A percentile compares a stretch with the other conserved stretches of the same genome.
Conservation (phyloP, 805 yeast genomes). For the Maudiozyma barnettii region DNA sequence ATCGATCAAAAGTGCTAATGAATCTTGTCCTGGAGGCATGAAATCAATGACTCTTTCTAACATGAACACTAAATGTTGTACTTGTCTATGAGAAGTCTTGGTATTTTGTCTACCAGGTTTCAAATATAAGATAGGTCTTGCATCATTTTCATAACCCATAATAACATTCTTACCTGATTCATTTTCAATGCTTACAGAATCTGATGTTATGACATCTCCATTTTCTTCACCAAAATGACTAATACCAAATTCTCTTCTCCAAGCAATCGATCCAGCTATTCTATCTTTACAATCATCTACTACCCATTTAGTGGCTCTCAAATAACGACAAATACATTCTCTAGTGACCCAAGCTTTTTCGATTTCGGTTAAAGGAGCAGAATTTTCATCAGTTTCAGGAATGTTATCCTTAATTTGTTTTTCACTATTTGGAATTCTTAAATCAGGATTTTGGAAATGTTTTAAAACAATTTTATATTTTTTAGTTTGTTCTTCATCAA, state of each 20-base stretch:
- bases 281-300: slow-evolving; percentile 61
- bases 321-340: slow-evolving; percentile 82
- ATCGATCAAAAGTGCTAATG: slow-evolving; percentile 83
- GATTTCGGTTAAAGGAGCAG: slow-evolving; percentile 28
- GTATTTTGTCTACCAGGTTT: slow-evolving; percentile 96
- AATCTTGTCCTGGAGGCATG: slow-evolving; percentile 96
- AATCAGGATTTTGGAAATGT: slow-evolving; percentile 50
- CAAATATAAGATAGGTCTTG: slow-evolving; percentile 85
- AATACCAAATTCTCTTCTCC: slow-evolving; percentile 93
- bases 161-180: slow-evolving; percentile 90
- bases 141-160: slow-evolving; percentile 80
- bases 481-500: slow-evolving; percentile 45
- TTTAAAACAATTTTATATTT: slow-evolving; percentile 55
- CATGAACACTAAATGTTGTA: slow-evolving; percentile 91
- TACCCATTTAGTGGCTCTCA: slow-evolving; percentile 91
- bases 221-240: slow-evolving; percentile 36
- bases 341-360: slow-evolving; percentile 91
- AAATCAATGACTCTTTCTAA: slow-evolving; percentile 85
- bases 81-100: slow-evolving; percentile 79
- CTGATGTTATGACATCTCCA: slow-evolving; percentile 44
- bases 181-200: slow-evolving; percentile 53
- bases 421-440: slow-evolving; percentile 43
- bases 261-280: slow-evolving; percentile 65
- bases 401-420: slow-evolving; percentile 27
- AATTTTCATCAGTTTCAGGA: slow-evolving; percentile 23